phyloP scores from a whole-genome alignment of 1,284 basidiomycete species.

The Rhodotorula sp. region DNA sequence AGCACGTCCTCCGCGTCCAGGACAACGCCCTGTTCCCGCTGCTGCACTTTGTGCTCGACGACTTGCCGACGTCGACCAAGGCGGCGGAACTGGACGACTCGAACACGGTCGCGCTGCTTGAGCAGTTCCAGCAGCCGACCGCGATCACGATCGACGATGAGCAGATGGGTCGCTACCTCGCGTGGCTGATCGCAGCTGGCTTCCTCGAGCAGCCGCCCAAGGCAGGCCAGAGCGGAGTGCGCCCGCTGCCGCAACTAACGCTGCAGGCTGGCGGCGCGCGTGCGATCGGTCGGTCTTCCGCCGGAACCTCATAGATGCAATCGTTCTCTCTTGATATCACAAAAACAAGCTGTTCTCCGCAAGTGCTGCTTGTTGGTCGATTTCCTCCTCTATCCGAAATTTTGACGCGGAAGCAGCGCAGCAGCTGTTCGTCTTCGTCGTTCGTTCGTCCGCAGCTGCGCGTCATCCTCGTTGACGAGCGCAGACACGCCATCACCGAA shows the following conservation, averaged over 20 bases:
- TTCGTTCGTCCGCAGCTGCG: too few relatives aligned
- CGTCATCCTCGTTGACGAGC: too few relatives aligned
- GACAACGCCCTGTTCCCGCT: constrained; percentile 98
- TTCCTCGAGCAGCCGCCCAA: constrained; percentile 72
- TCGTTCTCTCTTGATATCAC: background rate
- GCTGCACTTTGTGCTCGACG: constrained; percentile 94
- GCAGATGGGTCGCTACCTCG: constrained; percentile 84
- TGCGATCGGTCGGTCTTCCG: constrained; percentile 35
- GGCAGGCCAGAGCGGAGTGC: constrained; percentile 6
- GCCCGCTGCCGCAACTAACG: constrained; percentile 25
- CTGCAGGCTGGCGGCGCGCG: constrained; percentile 27
- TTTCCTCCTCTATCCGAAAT: too few relatives aligned
- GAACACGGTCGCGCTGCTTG: constrained; percentile 71
- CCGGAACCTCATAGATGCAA: background rate
- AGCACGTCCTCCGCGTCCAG: constrained; percentile 87
- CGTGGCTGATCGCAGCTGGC: constrained; percentile 85
- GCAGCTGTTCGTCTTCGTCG: background rate
- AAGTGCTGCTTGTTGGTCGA: too few relatives aligned
- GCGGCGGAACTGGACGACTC: constrained; percentile 85
- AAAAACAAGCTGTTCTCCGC: too few relatives aligned
- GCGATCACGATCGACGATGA: constrained; percentile 69
- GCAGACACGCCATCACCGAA: too few relatives aligned
- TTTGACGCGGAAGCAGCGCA: too few relatives aligned
- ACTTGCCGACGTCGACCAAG: constrained; percentile 94
- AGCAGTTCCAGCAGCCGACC: constrained; percentile 54